Conservation (phyloP, 1,284 basidiomycete genomes). For the Vanrija sp. region DNA sequence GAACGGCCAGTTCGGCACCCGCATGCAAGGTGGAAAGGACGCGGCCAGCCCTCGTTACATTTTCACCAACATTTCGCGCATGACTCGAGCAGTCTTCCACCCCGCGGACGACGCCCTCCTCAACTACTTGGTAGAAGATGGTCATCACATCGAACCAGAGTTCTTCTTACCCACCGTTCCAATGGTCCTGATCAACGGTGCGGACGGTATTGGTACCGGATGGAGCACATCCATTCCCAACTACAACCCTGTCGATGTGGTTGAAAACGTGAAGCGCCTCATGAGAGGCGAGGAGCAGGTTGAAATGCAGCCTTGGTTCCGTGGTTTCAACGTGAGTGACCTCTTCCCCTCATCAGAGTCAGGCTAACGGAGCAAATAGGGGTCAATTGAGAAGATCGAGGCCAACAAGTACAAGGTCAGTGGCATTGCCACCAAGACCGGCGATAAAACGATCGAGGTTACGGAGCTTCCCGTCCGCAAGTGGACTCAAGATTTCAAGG, state of each 20-base stretch:
- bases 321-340: constrained; percentile 64
- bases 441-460: constrained; percentile 87
- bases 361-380: constrained; percentile 51
- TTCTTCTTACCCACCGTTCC: constrained; percentile 92
- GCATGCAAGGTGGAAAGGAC: constrained; percentile 82
- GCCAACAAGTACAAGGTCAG: constrained; percentile 84
- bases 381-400: constrained; percentile 72
- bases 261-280: constrained; percentile 78
- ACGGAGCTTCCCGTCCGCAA: constrained; percentile 92
- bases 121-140: constrained; percentile 83
- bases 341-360: not conserved
- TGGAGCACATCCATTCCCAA: constrained; percentile 95
- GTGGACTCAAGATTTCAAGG: constrained; percentile 94
- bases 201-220: constrained; percentile 97
- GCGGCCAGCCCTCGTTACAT: constrained; percentile 97
- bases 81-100: constrained; percentile 79
- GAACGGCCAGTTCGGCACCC: constrained; percentile 95
- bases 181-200: constrained; percentile 86
- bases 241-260: constrained; percentile 89
- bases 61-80: constrained; percentile 74
- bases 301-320: constrained; percentile 94
- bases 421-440: constrained; percentile 71
- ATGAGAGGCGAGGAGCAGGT: constrained; percentile 82
- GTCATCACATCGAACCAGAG: constrained; percentile 83
- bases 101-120: constrained; percentile 80